Evolutionary conservation across 345 rosid genomes (phyloP).

Genomic region (Mallotus nudiflorus): DNA sequence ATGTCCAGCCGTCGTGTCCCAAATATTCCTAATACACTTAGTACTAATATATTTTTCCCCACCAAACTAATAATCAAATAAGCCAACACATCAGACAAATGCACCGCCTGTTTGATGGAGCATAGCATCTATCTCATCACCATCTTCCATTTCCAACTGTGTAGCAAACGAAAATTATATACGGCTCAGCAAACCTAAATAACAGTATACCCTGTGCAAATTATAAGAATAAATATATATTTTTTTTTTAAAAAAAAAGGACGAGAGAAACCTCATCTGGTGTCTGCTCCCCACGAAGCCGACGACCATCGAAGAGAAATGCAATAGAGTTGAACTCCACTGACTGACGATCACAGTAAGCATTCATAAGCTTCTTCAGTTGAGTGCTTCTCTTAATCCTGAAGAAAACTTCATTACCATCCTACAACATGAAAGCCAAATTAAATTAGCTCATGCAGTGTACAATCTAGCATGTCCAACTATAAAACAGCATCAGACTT

Average conservation of each 20-base stretch:
- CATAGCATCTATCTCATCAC: slow-evolving; percentile 24
- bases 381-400: slow-evolving; percentile 86
- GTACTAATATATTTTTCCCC: neutral
- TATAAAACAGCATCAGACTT: neutral
- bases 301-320: slow-evolving; percentile 84
- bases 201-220: neutral
- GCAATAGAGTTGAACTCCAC: slow-evolving; percentile 76
- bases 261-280: slow-evolving; percentile 81
- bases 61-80: neutral
- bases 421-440: slow-evolving; percentile 36
- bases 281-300: slow-evolving; percentile 83
- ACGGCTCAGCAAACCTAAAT: neutral
- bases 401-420: slow-evolving; percentile 90
- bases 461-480: neutral
- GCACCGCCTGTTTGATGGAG: slow-evolving; percentile 23
- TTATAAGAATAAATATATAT: neutral
- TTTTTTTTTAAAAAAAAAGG: slow-evolving; percentile 15
- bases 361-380: slow-evolving; percentile 73
- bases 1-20: neutral
- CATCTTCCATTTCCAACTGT: slow-evolving; percentile 28
- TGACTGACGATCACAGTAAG: slow-evolving; percentile 82
- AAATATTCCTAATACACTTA: neutral
- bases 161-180: neutral
- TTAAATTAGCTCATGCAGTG: neutral
- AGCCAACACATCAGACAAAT: slow-evolving; percentile 4